These are phyloP conservation scores for Monilinia fructicola DNA, from an alignment of 2,329 filamentous ascomycete genomes.

Conservation along the genomic window DNA sequence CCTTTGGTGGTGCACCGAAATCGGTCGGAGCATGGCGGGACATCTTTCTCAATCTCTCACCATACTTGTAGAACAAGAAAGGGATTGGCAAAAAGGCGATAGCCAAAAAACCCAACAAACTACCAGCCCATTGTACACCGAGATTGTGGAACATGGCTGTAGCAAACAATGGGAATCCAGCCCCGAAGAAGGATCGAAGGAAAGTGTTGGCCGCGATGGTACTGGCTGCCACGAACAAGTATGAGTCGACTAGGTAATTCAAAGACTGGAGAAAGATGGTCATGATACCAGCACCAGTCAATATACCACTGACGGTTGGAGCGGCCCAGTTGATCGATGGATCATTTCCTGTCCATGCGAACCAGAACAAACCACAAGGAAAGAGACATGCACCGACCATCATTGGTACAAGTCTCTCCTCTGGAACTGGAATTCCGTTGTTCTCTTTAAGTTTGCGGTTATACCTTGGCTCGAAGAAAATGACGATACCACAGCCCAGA, in stretches of 20 bases:
- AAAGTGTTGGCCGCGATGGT: conserved; percentile 33
- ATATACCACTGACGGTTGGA: conserved; percentile 44
- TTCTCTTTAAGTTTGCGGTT: conserved; percentile 46
- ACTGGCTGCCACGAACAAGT: conserved; percentile 30
- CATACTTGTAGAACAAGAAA: conserved; percentile 53
- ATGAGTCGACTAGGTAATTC: conserved; percentile 31
- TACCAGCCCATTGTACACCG: conserved; percentile 44
- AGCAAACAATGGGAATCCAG: conserved; percentile 39
- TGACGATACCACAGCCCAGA: conserved; percentile 59
- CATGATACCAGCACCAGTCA: conserved; percentile 59
- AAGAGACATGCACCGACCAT: conserved; percentile 44
- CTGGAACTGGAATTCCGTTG: conserved; percentile 41
- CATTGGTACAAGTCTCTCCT: conserved; percentile 44
- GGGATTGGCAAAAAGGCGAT: conserved; percentile 45
- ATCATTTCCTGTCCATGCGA: conserved; percentile 43
- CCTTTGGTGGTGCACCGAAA: conserved; percentile 10
- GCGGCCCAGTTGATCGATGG: conserved; percentile 43
- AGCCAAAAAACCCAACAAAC: conserved; percentile 45
- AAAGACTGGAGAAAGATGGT: conserved; percentile 52
- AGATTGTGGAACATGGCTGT: conserved; percentile 43
- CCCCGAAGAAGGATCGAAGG: conserved; percentile 29
- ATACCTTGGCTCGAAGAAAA: conserved; percentile 65
- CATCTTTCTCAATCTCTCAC: conserved; percentile 51
- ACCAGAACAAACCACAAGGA: conserved; percentile 43
- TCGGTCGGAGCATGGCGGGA: conserved; percentile 28